These are phyloP conservation scores for Nadsonia starkeyi-henricii DNA, from an alignment of 1,139 yeast genomes.

Conservation along the genomic window DNA sequence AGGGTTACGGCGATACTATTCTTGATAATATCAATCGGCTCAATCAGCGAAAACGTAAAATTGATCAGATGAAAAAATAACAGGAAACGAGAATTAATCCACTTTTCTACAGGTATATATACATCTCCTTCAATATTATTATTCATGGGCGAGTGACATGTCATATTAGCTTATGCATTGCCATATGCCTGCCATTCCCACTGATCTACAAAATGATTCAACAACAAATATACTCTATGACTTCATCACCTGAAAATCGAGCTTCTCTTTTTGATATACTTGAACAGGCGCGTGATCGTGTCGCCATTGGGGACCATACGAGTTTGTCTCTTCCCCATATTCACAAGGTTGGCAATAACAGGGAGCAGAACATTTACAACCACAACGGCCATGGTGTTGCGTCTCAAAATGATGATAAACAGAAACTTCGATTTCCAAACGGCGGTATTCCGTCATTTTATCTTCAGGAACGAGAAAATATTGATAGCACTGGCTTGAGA, in stretches of 20 bases:
- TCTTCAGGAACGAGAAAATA: neutral
- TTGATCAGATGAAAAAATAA: neutral
- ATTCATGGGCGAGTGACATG: no score
- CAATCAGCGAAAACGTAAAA: neutral
- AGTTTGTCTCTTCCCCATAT: neutral
- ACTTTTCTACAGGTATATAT: neutral
- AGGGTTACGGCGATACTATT: neutral
- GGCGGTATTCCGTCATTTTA: neutral
- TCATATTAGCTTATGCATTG: no score
- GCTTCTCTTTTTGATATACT: neutral
- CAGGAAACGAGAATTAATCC: neutral
- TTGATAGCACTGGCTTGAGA: neutral
- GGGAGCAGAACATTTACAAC: neutral
- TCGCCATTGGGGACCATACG: neutral
- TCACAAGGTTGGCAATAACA: neutral
- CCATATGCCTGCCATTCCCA: no score
- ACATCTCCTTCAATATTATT: neutral
- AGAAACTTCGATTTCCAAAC: neutral
- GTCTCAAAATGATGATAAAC: neutral
- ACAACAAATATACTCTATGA: neutral
- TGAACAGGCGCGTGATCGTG: neutral
- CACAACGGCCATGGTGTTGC: neutral
- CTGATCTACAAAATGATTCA: neutral
- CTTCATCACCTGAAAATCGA: neutral
- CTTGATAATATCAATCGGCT: neutral